Conservation (phyloP, 371 early-diverging fungal species). For the Apophysomyces trapeziformis region DNA sequence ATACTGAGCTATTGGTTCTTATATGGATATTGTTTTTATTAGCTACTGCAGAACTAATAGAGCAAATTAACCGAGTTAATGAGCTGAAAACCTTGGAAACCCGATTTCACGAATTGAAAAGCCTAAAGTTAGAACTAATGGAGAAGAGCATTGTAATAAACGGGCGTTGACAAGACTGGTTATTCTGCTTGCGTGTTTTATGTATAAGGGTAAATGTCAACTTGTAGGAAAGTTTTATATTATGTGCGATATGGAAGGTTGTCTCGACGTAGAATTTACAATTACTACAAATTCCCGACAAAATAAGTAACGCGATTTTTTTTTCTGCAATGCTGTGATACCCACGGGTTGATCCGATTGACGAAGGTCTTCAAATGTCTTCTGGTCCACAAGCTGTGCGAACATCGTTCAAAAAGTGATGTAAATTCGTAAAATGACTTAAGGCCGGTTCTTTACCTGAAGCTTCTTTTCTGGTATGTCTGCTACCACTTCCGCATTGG, state of each 20-base stretch:
- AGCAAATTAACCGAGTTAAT: constrained; percentile 40
- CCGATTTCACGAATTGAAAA: constrained; percentile 31
- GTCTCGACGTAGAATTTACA: no score
- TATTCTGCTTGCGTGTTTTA: no score
- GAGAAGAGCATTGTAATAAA: no score
- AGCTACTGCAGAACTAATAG: constrained; percentile 34
- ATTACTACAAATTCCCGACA: no score
- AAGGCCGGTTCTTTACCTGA: constrained; percentile 4
- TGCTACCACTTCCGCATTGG: background rate
- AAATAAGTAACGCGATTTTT: background rate
- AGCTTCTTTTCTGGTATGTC: constrained; percentile 10
- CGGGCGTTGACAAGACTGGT: no score
- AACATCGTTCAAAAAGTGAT: constrained; percentile 1
- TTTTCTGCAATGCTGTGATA: background rate
- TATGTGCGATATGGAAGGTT: no score
- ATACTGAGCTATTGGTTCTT: background rate
- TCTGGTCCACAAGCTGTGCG: constrained; percentile 23
- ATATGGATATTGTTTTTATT: background rate
- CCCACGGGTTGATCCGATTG: constrained; percentile 3
- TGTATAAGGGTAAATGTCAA: no score
- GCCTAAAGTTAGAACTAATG: background rate
- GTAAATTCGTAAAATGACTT: background rate
- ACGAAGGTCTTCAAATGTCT: constrained; percentile 18
- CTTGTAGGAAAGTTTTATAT: no score
- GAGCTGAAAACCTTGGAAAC: constrained; percentile 37